Percentiles rank a stretch among this genome's conserved stretches.
Conservation (phyloP, 2,329 filamentous ascomycete species). For the Sarocladium kiliense region DNA sequence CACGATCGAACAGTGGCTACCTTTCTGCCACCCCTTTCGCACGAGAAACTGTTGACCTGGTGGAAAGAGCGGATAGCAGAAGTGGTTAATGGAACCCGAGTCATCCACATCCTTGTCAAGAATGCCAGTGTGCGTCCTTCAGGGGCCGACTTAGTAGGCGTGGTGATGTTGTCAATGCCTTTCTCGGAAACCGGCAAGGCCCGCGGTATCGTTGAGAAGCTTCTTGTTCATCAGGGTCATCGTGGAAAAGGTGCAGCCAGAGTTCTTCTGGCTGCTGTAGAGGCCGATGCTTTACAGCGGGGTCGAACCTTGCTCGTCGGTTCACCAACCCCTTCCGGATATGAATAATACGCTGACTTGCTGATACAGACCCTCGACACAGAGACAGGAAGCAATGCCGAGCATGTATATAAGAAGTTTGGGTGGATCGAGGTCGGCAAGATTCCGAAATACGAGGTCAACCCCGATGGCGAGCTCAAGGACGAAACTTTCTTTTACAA, state of each 20-base stretch:
- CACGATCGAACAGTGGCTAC: constrained; percentile 51
- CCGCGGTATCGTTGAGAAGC: constrained; percentile 50
- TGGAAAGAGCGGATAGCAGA: constrained; percentile 51
- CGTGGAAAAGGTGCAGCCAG: constrained; percentile 47
- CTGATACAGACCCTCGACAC: constrained; percentile 43
- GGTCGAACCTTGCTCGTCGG: constrained; percentile 50
- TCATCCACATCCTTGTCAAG: constrained; percentile 49
- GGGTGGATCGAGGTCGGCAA: constrained; percentile 51
- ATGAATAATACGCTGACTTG: background rate
- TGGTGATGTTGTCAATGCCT: constrained; percentile 49
- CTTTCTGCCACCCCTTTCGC: constrained; percentile 54
- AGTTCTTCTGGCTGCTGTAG: constrained; percentile 47
- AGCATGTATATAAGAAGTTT: constrained; percentile 48
- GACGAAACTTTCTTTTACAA: constrained; percentile 57
- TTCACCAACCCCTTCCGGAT: constrained; percentile 11
- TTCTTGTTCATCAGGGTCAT: constrained; percentile 49
- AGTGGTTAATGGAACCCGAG: constrained; percentile 35
- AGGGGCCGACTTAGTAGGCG: constrained; percentile 45
- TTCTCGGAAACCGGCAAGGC: constrained; percentile 51
- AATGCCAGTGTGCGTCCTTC: constrained; percentile 17
- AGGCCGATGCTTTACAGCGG: constrained; percentile 43
- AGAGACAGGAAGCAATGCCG: constrained; percentile 45
- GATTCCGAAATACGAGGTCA: constrained; percentile 48
- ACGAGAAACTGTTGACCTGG: constrained; percentile 50
- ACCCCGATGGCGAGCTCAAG: constrained; percentile 41